phyloP scores from a whole-genome alignment of 352 stramenopile species.

The Phytophthora litchii region DNA sequence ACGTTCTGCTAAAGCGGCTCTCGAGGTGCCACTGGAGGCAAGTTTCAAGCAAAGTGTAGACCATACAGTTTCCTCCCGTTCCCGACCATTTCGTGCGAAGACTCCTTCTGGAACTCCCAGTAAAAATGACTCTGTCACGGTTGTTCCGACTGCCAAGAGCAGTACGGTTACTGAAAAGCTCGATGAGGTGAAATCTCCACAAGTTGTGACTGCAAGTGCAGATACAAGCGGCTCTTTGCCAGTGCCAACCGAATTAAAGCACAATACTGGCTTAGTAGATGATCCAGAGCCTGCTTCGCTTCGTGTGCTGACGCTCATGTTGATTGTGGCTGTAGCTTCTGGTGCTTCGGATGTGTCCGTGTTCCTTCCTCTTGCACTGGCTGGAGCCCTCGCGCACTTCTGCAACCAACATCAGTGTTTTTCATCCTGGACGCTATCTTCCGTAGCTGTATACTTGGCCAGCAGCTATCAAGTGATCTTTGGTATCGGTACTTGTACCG shows the following conservation, averaged over 20 bases:
- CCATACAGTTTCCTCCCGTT: slow-evolving; percentile 11
- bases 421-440: slow-evolving; percentile 38
- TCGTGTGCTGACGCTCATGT: slow-evolving; percentile 32
- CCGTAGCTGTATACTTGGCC: slow-evolving; percentile 39
- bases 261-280: slow-evolving; percentile 5
- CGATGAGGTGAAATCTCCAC: slow-evolving; percentile 1
- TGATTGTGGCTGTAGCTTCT: slow-evolving; percentile 41
- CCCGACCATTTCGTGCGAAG: slow-evolving; percentile 11
- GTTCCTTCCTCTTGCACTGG: slow-evolving; percentile 64
- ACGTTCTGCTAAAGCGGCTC: slow-evolving; percentile 18
- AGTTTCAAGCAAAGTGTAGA: slow-evolving; percentile 5
- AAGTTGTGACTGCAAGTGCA: slow-evolving; percentile 2
- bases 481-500: slow-evolving; percentile 42
- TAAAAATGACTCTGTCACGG: slow-evolving; percentile 3
- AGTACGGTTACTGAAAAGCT: slow-evolving; percentile 10
- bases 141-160: slow-evolving; percentile 8
- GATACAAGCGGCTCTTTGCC: neutral
- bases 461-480: slow-evolving; percentile 50
- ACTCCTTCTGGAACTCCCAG: slow-evolving; percentile 1
- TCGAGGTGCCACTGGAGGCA: slow-evolving; percentile 18
- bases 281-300: slow-evolving; percentile 23
- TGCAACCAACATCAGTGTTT: slow-evolving; percentile 38
- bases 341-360: slow-evolving; percentile 45
- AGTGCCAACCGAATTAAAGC: neutral
- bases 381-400: slow-evolving; percentile 45